Conservation (phyloP, 75 land plant genomes). For the Picea glauca region DNA sequence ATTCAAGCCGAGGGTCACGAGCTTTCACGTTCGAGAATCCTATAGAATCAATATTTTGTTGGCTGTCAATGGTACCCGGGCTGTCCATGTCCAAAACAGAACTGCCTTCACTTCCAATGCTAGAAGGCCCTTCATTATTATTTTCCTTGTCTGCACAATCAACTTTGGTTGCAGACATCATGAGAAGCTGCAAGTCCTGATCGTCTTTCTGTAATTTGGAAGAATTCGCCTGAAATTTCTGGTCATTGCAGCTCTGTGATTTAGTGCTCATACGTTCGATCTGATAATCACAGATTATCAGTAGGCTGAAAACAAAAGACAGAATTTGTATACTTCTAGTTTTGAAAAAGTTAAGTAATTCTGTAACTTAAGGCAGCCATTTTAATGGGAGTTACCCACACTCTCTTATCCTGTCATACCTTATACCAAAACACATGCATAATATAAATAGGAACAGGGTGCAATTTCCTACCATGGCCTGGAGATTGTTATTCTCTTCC, state of each 20-base stretch:
- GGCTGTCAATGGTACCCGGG: constrained; percentile 6
- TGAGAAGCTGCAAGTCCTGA: neutral
- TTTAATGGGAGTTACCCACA: too few species aligned
- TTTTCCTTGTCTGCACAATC: constrained; percentile 2
- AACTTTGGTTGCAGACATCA: neutral
- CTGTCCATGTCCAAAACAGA: constrained; percentile 10
- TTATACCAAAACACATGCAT: too few species aligned
- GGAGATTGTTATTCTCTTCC: constrained; percentile 8
- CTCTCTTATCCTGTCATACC: too few species aligned
- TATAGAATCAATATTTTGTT: neutral
- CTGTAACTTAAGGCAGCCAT: too few species aligned
- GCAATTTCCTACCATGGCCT: constrained; percentile 7
- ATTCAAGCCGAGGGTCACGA: neutral
- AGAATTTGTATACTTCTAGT: too few species aligned
- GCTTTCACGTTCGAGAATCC: neutral
- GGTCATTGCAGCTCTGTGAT: neutral
- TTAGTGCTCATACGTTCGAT: neutral
- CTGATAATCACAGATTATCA: neutral
- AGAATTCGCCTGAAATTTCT: neutral
- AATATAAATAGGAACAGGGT: too few species aligned
- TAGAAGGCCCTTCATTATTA: constrained; percentile 6
- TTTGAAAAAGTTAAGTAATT: too few species aligned
- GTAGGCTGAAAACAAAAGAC: too few species aligned
- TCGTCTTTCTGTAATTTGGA: neutral
- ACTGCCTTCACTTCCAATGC: constrained; percentile 8